These are phyloP conservation scores for Melanopsichium pennsylvanicum DNA, from an alignment of 1,284 basidiomycete species.

Conservation along the genomic window DNA sequence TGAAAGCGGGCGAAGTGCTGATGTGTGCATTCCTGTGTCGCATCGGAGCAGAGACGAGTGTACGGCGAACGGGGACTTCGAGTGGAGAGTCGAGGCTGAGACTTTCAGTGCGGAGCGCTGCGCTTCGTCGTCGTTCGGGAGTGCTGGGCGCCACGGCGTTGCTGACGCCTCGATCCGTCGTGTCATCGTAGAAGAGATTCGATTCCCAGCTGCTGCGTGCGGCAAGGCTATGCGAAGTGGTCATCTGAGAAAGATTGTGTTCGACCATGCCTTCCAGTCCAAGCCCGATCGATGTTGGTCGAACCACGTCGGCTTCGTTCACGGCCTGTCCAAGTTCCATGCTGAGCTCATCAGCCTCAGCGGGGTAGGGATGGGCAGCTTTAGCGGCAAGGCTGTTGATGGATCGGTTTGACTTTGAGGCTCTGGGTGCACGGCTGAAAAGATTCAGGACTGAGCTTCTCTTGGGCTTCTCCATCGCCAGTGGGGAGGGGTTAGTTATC, in stretches of 20 bases:
- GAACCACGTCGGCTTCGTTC: conserved; percentile 1
- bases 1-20: conserved; percentile 54
- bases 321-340: background rate
- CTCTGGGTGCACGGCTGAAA: conserved; percentile 13
- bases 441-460: conserved; percentile 27
- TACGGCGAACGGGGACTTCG: conserved; percentile 48
- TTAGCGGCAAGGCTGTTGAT: conserved; percentile 13
- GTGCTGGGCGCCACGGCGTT: conserved; percentile 19
- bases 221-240: conserved; percentile 31
- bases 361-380: conserved; percentile 1
- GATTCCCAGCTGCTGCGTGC: conserved; percentile 55
- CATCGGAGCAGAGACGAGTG: conserved; percentile 35
- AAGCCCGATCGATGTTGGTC: conserved; percentile 31
- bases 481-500: conserved; percentile 31
- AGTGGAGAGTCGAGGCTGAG: conserved; percentile 32
- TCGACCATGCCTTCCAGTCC: conserved; percentile 39
- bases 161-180: conserved; percentile 21
- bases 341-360: background rate
- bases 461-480: conserved; percentile 25
- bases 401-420: conserved; percentile 14
- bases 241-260: conserved; percentile 41
- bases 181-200: conserved; percentile 48
- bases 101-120: conserved; percentile 7
- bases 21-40: conserved; percentile 55
- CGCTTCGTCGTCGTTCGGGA: conserved; percentile 19